phyloP scores from a whole-genome alignment of 352 stramenopile genomes.

The Globisporangium emineosum region DNA sequence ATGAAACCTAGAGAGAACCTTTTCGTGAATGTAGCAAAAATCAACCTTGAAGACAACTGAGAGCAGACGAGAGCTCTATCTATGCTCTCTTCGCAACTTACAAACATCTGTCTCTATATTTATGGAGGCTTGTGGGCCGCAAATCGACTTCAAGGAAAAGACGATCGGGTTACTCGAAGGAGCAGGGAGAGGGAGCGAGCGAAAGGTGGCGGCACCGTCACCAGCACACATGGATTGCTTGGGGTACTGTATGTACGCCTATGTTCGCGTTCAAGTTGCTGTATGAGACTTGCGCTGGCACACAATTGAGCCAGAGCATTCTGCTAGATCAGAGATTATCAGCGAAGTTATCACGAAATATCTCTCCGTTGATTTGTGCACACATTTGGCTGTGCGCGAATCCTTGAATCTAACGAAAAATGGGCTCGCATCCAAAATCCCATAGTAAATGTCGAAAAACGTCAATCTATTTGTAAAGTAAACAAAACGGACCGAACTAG shows the following conservation, averaged over 20 bases:
- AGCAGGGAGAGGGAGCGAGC: slow-evolving; percentile 3
- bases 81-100: neutral
- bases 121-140: neutral
- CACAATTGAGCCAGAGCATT: neutral
- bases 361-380: neutral
- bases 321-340: neutral
- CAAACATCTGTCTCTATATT: neutral
- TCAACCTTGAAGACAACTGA: neutral
- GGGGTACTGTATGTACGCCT: neutral
- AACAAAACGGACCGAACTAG: neutral
- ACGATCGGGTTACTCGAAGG: neutral
- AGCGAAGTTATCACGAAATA: neutral
- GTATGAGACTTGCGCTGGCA: neutral
- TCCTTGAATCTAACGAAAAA: neutral
- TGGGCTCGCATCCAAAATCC: no score
- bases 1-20: neutral
- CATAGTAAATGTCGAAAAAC: no score
- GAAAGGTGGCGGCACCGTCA: neutral
- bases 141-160: slow-evolving; percentile 1
- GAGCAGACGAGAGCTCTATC: neutral
- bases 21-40: neutral
- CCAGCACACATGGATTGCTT: neutral
- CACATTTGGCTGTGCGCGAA: neutral
- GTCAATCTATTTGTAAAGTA: neutral
- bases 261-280: neutral